Evolutionary conservation across 2,329 filamentous ascomycete genomes (phyloP).

Genomic region (Sordariomycetes sp.): DNA sequence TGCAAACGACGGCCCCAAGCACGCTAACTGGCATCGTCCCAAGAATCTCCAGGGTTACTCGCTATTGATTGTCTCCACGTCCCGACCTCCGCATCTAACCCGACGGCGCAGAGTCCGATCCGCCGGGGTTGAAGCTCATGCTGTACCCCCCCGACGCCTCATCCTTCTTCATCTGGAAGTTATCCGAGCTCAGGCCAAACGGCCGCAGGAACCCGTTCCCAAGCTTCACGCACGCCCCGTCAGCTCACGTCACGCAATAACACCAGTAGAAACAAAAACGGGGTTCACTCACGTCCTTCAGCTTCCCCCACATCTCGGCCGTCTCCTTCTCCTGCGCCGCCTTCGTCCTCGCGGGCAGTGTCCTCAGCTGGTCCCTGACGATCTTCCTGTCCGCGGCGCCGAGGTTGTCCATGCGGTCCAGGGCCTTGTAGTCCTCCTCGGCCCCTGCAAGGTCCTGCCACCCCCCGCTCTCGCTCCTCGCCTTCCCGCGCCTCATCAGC

Average conservation of each 20-base stretch:
- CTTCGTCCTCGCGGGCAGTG: conserved; percentile 59
- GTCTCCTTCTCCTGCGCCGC: conserved; percentile 78
- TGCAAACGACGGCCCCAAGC: too few species aligned
- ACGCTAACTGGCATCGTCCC: neutral
- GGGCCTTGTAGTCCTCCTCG: conserved; percentile 64
- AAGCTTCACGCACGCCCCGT: conserved; percentile 36
- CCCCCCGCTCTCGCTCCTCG: conserved; percentile 57
- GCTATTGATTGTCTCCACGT: neutral
- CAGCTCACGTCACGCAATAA: neutral
- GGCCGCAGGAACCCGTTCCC: conserved; percentile 88
- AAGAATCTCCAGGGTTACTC: neutral
- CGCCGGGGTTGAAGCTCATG: conserved; percentile 63
- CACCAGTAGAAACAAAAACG: neutral
- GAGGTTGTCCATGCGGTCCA: conserved; percentile 50
- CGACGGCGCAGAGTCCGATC: neutral
- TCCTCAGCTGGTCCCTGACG: conserved; percentile 54
- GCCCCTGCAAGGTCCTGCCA: conserved; percentile 76
- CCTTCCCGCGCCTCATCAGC: conserved; percentile 67
- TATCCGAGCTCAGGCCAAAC: conserved; percentile 87
- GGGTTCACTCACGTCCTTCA: conserved; percentile 58
- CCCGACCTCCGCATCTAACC: too few species aligned
- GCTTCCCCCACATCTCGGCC: conserved; percentile 94
- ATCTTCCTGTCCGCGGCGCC: conserved; percentile 54
- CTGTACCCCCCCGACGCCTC: conserved; percentile 85
- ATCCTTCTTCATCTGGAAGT: conserved; percentile 90